Evolutionary conservation across 345 rosid species (phyloP).

Genomic region (Tarenaya hassleriana): DNA sequence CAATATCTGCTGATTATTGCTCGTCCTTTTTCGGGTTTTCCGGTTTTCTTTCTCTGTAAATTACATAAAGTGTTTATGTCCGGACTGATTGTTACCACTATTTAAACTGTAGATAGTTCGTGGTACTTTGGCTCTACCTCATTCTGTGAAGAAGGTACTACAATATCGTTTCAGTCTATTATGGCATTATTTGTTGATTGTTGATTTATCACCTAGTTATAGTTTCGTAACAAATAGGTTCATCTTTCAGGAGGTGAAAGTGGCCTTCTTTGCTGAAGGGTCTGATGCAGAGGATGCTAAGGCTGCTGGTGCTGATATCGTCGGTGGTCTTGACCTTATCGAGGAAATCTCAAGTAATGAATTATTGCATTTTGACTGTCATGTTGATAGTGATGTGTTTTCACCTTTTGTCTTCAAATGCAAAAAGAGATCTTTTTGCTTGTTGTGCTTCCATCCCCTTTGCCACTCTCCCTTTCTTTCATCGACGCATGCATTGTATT

Average conservation of each 20-base stretch:
- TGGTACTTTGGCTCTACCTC: conserved; percentile 81
- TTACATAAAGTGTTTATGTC: neutral
- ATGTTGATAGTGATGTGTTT: neutral
- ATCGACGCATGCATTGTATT: no score
- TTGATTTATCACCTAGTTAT: neutral
- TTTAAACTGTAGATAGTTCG: conserved; percentile 71
- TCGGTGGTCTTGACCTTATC: conserved; percentile 81
- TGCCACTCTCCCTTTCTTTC: no score
- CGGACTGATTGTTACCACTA: conserved; percentile 13
- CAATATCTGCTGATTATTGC: neutral
- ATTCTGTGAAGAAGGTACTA: conserved; percentile 76
- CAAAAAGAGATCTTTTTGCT: neutral
- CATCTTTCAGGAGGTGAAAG: conserved; percentile 64
- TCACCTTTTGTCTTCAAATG: no score
- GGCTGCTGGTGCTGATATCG: conserved; percentile 95
- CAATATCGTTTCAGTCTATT: conserved; percentile 9
- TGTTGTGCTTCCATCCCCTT: no score
- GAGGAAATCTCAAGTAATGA: conserved; percentile 71
- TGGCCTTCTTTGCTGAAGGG: conserved; percentile 92
- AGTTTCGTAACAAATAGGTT: neutral
- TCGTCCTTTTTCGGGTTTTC: neutral
- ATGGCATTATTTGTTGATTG: neutral
- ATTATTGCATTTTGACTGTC: conserved; percentile 6
- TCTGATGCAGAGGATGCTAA: conserved; percentile 93
- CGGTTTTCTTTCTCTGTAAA: neutral